Base-by-base conservation (phyloP, 1,284 basidiomycete species). In the Ustilago cynodontis region DNA sequence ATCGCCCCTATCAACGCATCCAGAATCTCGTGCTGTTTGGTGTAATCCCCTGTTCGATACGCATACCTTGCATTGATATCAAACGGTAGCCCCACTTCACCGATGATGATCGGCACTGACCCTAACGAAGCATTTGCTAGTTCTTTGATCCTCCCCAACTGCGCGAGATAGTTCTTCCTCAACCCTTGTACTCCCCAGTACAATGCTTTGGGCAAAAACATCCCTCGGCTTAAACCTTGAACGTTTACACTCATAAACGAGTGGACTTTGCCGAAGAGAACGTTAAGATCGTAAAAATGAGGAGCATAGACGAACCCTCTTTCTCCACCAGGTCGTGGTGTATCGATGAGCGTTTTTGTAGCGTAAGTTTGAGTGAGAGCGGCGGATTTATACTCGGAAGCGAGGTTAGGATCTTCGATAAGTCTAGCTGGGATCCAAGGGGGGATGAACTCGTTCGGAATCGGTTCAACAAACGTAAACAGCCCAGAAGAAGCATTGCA, bases 11-110 rank as follows among this genome's bases (percentile, higher is more conserved):
- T 77, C 11, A 87, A 66, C 2, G 86, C 85, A 59, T 87, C 82
- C 20, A 88, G 57, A 59, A 87, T 77, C n/a, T 82, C 67, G 33
- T 79, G 75, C 60, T 88, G 87, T 76, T 82, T 84, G 2, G 58
- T 50, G 87, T 92, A 98, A 82, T 94, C 89, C 29, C 92, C 92
- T 0, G 90, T 82, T 3, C 18, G 39, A 33, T 67, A 73, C 1
- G 72, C 77, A n/a, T 75, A 31, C n/a, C 68, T 35, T 13, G 54
- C 45, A 50, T 85, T 85, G 56, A 86, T 75, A 52, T 86, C 84
- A 56, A 78, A 85, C 3, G 84, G 84, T 29, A 86, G 68, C 11
- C 84, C 84, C 0, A 82, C 78, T 55, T 86, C 84, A 41, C 84
- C 82, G 14, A 86, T 66, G 6, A 86, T 24, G 10, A 78, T 77